Conservation (phyloP, 768 basidiomycete genomes). For the Mycena indigotica region DNA sequence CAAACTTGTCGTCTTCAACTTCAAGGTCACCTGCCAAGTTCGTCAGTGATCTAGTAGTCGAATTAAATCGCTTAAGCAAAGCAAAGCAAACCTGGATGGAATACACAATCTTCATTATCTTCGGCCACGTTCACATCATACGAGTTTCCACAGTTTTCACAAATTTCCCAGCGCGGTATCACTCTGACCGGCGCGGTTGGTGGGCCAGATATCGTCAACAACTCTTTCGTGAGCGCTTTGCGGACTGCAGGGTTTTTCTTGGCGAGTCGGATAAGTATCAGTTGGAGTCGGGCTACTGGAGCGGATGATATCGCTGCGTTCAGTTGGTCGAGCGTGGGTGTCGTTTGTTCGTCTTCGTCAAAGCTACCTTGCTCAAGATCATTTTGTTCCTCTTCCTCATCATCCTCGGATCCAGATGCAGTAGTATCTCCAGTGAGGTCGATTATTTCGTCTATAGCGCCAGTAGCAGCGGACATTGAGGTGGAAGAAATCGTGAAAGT, state of each 20-base stretch:
- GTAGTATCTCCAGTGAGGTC: conserved; percentile 47
- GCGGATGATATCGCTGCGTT: conserved; percentile 44
- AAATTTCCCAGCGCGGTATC: conserved; percentile 48
- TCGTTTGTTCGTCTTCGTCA: conserved; percentile 32
- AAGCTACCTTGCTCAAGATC: conserved; percentile 29
- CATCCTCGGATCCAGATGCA: conserved; percentile 32
- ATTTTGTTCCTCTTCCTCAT: conserved; percentile 21
- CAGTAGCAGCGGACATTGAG: neutral
- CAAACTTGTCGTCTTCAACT: conserved; percentile 41
- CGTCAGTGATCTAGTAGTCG: no score
- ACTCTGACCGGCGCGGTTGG: conserved; percentile 39
- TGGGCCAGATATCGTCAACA: conserved; percentile 42
- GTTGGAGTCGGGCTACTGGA: conserved; percentile 47
- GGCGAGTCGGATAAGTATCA: conserved; percentile 40
- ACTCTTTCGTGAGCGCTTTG: conserved; percentile 43
- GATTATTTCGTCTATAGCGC: conserved; percentile 33
- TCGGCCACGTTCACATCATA: conserved; percentile 43
- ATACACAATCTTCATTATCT: conserved; percentile 45
- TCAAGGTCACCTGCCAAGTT: conserved; percentile 41
- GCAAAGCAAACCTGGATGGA: conserved; percentile 57
- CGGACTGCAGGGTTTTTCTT: conserved; percentile 44
- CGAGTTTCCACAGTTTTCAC: conserved; percentile 49
- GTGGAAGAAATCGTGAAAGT: neutral
- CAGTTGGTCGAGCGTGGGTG: conserved; percentile 43
- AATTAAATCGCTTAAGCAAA: no score